Evolutionary conservation across 345 rosid genomes (phyloP).

Genomic region (Punica granatum): DNA sequence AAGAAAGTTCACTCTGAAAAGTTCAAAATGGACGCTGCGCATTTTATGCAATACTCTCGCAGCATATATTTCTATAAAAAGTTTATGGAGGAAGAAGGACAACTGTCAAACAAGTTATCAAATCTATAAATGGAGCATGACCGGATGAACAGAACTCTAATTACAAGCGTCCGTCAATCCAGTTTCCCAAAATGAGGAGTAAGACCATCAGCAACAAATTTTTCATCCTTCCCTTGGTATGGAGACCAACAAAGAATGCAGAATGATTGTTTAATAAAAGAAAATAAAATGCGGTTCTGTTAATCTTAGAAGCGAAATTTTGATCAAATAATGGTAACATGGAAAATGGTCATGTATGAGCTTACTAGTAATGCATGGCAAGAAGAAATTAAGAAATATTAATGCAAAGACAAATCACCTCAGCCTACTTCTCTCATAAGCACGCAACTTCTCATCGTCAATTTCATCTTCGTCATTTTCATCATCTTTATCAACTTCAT

Average conservation of each 20-base stretch:
- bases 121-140: neutral
- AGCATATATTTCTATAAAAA: neutral
- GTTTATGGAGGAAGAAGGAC: neutral
- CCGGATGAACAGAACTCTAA: neutral
- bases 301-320: neutral
- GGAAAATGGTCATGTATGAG: neutral
- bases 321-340: neutral
- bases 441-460: constrained; percentile 54
- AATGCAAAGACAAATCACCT: constrained; percentile 36
- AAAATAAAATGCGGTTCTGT: neutral
- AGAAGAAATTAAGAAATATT: neutral
- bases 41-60: neutral
- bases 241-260: neutral
- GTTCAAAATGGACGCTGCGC: neutral
- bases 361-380: neutral
- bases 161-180: neutral
- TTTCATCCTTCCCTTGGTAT: neutral
- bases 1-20: neutral
- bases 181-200: neutral
- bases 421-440: constrained; percentile 71
- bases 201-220: neutral
- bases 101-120: neutral
- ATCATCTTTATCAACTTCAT: constrained; percentile 29
- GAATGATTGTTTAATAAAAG: neutral
- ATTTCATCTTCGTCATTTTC: constrained; percentile 33